Percentiles rank a stretch among this genome's conserved stretches.
Evolutionary conservation across 495 filamentous ascomycete species (phyloP).

Genomic region (Trichocladium antarcticum): DNA sequence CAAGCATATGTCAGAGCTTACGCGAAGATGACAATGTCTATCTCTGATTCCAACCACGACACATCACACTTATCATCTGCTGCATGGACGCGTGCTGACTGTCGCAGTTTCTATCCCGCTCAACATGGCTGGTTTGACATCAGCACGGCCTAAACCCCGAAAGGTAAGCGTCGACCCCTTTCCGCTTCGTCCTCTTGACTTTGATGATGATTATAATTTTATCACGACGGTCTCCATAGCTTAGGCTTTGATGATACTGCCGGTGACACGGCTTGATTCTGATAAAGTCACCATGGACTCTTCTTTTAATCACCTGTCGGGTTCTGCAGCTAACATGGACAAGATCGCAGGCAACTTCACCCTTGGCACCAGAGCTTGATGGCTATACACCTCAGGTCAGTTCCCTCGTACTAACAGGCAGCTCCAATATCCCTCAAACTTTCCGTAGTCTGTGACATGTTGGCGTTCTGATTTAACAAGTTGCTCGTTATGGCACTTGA

Average conservation of each 20-base stretch:
- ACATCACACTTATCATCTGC: slow-evolving; percentile 5
- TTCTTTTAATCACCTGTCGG: neutral
- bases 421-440: no score
- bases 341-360: neutral
- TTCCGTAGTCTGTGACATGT: no score
- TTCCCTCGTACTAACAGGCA: neutral
- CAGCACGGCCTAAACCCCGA: neutral
- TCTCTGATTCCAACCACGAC: slow-evolving; percentile 32
- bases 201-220: slow-evolving; percentile 57
- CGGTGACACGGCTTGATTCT: slow-evolving; percentile 77
- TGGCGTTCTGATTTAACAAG: no score
- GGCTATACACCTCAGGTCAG: neutral
- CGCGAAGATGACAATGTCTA: slow-evolving; percentile 50
- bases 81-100: slow-evolving; percentile 12
- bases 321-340: slow-evolving; percentile 13
- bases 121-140: neutral
- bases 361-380: neutral
- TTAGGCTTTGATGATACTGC: slow-evolving; percentile 82
- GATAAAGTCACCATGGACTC: slow-evolving; percentile 30
- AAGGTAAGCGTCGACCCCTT: slow-evolving; percentile 11
- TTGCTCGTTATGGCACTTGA: no score
- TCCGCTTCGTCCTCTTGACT: slow-evolving; percentile 9
- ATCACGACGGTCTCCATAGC: slow-evolving; percentile 99
- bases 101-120: slow-evolving; percentile 1
- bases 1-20: slow-evolving; percentile 84